These are phyloP conservation scores for Polytrichum commune DNA, from an alignment of 225 moss, liverwort and hornwort species.

Conservation along the genomic window DNA sequence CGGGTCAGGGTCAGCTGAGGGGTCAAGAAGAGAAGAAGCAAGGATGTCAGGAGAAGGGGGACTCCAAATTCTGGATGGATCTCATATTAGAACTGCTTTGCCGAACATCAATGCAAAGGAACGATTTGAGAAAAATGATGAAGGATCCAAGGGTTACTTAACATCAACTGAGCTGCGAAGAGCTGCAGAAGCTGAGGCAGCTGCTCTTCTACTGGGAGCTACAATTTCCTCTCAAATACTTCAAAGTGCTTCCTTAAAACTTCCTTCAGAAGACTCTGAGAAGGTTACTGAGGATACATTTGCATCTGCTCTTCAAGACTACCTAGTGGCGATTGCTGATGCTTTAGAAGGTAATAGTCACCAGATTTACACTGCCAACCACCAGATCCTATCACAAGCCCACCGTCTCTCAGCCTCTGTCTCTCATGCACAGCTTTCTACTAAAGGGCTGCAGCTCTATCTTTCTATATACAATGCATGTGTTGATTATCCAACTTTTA, in stretches of 20 bases:
- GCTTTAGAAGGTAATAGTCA: constrained; percentile 42
- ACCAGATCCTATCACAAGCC: not conserved
- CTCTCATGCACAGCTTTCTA: no score
- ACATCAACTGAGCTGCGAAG: constrained; percentile 49
- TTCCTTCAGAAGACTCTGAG: constrained; percentile 29
- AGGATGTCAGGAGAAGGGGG: constrained; percentile 50
- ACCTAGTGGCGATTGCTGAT: constrained; percentile 50
- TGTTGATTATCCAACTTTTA: no score
- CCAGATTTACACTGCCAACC: not conserved
- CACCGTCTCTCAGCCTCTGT: no score
- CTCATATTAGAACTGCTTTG: constrained; percentile 48
- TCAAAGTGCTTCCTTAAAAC: constrained; percentile 18
- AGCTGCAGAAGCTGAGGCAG: constrained; percentile 69
- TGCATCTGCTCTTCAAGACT: constrained; percentile 31
- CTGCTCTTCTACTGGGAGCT: constrained; percentile 53
- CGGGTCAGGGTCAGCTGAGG: constrained; percentile 13
- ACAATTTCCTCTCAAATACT: constrained; percentile 40
- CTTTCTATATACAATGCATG: not conserved
- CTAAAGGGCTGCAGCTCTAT: no score
- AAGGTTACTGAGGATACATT: constrained; percentile 43
- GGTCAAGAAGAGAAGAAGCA: constrained; percentile 4
- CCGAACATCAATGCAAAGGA: constrained; percentile 34
- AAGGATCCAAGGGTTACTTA: constrained; percentile 57
- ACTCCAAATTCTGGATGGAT: constrained; percentile 54
- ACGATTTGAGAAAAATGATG: constrained; percentile 34